phyloP scores from a whole-genome alignment of 805 yeast genomes.

The Wickerhamiella domercqiae region DNA sequence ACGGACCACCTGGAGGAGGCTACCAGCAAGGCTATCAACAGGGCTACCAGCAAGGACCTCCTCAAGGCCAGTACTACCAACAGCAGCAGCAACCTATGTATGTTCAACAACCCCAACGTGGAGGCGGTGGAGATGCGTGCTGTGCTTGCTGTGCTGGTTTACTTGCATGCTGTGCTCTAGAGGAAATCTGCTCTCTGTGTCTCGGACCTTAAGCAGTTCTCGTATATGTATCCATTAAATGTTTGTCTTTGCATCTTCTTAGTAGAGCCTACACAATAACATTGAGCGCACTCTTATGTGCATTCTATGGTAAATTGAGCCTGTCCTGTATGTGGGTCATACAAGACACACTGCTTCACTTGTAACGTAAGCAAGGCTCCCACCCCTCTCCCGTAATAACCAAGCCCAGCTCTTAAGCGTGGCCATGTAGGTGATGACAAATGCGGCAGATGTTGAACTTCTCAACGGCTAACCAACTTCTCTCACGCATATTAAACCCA shows the following conservation, averaged over 20 bases:
- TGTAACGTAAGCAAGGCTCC: too few relatives aligned
- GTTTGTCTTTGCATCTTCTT: neutral
- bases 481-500: too few relatives aligned
- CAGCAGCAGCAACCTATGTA: constrained; percentile 26
- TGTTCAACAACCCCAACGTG: constrained; percentile 19
- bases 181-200: constrained; percentile 12
- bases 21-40: constrained; percentile 20
- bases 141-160: constrained; percentile 17
- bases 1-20: constrained; percentile 7
- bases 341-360: too few relatives aligned
- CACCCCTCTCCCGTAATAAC: too few relatives aligned
- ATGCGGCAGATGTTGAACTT: too few relatives aligned
- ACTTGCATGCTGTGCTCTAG: constrained; percentile 16
- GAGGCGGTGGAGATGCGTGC: constrained; percentile 18
- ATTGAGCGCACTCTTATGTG: too few relatives aligned
- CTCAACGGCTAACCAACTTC: too few relatives aligned
- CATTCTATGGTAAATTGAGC: too few relatives aligned
- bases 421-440: too few relatives aligned
- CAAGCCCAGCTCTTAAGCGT: too few relatives aligned
- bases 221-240: neutral
- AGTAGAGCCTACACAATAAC: too few relatives aligned
- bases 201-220: neutral
- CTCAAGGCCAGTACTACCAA: constrained; percentile 18
- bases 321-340: too few relatives aligned
- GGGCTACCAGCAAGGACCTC: constrained; percentile 15